A percentile compares a stretch with the other conserved stretches of the same genome.
Conservation (phyloP, 192 early-diverging fungal genomes). For the Entomortierella chlamydospora region DNA sequence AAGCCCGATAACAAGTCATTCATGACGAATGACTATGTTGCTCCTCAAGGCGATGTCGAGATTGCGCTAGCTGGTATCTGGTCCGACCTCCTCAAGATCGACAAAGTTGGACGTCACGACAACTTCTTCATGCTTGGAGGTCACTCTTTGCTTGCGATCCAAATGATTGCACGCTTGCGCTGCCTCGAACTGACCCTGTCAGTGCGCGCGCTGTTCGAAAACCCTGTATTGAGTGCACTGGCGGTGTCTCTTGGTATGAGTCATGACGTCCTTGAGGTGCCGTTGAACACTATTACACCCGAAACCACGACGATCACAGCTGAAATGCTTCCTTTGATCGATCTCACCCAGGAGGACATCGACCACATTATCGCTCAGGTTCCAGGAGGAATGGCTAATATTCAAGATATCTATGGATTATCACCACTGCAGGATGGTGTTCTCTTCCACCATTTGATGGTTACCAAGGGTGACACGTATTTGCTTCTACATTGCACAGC, state of each 20-base stretch:
- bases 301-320: background rate
- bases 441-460: background rate
- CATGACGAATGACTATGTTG: too few species aligned
- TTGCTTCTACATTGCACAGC: background rate
- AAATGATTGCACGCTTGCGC: too few species aligned
- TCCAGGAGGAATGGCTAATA: background rate
- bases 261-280: background rate
- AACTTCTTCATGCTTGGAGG: too few species aligned
- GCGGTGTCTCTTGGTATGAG: background rate
- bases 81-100: too few species aligned
- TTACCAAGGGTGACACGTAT: background rate
- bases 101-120: too few species aligned
- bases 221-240: too few species aligned
- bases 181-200: too few species aligned
- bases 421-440: background rate
- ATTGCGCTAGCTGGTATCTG: too few species aligned
- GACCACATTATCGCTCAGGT: background rate
- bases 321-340: background rate
- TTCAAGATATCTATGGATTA: background rate
- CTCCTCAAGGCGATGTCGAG: too few species aligned
- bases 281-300: background rate
- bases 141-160: too few species aligned
- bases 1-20: too few species aligned
- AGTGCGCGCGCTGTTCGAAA: too few species aligned
- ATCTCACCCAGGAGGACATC: background rate